Conservation (phyloP, 768 basidiomycete genomes). For the Tylopilus sp. region DNA sequence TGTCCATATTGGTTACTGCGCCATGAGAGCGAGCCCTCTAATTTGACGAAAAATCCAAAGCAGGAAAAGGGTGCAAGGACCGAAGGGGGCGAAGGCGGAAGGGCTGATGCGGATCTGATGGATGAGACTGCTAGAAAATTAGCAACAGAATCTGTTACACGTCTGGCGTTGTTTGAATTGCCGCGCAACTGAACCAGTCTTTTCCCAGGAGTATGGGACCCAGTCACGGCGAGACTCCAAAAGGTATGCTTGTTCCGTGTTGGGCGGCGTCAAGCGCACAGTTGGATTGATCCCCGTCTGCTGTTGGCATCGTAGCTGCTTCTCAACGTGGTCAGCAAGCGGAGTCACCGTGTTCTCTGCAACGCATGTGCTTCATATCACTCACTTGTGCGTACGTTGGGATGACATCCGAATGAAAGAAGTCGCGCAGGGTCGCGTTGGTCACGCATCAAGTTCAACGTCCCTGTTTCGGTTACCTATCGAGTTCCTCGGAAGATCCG, state of each 20-base stretch:
- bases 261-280: background rate
- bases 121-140: background rate
- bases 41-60: too few relatives aligned
- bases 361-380: background rate
- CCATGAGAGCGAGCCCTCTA: background rate
- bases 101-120: background rate
- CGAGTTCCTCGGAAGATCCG: background rate
- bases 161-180: background rate
- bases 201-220: slow-evolving; percentile 4
- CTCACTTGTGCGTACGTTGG: background rate
- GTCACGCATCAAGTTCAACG: slow-evolving; percentile 4
- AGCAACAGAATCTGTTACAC: slow-evolving; percentile 1
- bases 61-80: background rate
- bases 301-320: background rate
- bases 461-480: background rate
- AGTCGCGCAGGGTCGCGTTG: background rate
- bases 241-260: background rate
- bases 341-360: background rate
- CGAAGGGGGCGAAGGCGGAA: background rate
- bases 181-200: background rate
- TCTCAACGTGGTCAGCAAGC: background rate
- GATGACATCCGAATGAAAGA: background rate
- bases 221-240: background rate
- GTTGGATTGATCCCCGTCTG: too few relatives aligned
- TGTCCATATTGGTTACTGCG: background rate